Evolutionary conservation across 306 rosid species (phyloP).

Genomic region (Castanea crenata): DNA sequence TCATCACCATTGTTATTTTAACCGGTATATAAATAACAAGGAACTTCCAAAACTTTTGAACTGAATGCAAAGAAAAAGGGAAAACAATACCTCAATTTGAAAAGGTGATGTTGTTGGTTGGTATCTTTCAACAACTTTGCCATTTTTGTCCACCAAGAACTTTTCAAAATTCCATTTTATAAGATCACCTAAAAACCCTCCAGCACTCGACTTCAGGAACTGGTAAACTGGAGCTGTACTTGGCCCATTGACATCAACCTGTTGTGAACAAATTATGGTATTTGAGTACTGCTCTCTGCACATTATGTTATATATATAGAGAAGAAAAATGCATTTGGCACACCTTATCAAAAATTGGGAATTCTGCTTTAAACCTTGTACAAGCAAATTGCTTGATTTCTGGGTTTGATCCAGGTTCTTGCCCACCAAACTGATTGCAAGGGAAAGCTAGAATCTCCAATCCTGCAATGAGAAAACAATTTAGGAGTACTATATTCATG

Average conservation of each 20-base stretch:
- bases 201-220: slow-evolving; percentile 88
- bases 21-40: not conserved
- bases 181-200: slow-evolving; percentile 85
- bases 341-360: slow-evolving; percentile 96
- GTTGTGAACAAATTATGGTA: slow-evolving; percentile 31
- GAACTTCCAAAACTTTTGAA: not conserved
- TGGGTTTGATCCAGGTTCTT: slow-evolving; percentile 93
- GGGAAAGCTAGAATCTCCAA: slow-evolving; percentile 96
- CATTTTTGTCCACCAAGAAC: slow-evolving; percentile 92
- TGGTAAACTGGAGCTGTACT: slow-evolving; percentile 88
- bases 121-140: slow-evolving; percentile 90
- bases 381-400: slow-evolving; percentile 96
- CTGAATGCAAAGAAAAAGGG: not conserved
- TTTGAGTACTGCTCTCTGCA: slow-evolving; percentile 1
- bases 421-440: slow-evolving; percentile 97
- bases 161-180: slow-evolving; percentile 98
- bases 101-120: slow-evolving; percentile 94
- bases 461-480: slow-evolving; percentile 48
- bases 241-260: slow-evolving; percentile 99
- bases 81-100: slow-evolving; percentile 82
- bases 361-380: slow-evolving; percentile 91
- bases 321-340: slow-evolving; percentile 17
- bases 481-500: slow-evolving; percentile 8
- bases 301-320: slow-evolving; percentile 15
- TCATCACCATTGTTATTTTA: not conserved